Conservation (phyloP, 768 basidiomycete genomes). For the Sistotremastrum suecicum region DNA sequence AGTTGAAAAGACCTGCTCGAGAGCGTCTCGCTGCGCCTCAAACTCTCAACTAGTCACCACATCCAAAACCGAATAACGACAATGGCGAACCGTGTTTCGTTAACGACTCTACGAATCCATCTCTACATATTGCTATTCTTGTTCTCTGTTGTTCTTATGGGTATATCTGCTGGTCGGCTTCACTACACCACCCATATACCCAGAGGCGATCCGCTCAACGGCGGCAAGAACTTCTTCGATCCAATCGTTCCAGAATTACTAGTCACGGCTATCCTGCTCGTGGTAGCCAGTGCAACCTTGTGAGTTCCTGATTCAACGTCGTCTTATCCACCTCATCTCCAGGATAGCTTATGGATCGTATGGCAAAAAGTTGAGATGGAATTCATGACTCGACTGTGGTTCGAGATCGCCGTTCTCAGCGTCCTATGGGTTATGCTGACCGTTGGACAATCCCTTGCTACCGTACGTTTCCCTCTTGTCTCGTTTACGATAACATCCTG, state of each 20-base stretch:
- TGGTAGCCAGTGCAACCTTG: constrained; percentile 12
- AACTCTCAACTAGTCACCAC: too few relatives aligned
- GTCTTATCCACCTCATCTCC: not conserved
- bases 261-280: constrained; percentile 12
- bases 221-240: constrained; percentile 16
- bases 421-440: constrained; percentile 18
- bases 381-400: constrained; percentile 3
- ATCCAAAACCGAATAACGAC: too few relatives aligned
- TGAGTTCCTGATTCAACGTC: constrained; percentile 5
- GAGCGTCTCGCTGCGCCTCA: too few relatives aligned
- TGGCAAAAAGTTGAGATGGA: not conserved
- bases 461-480: constrained; percentile 7
- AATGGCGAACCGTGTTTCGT: too few relatives aligned
- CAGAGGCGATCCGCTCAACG: constrained; percentile 14
- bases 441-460: constrained; percentile 14
- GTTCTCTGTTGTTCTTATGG: constrained; percentile 11
- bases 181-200: constrained; percentile 16
- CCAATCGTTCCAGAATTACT: constrained; percentile 16
- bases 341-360: too few relatives aligned
- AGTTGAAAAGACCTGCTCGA: too few relatives aligned
- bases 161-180: constrained; percentile 12
- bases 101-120: too few relatives aligned
- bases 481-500: not conserved
- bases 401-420: constrained; percentile 11
- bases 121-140: not conserved